These are phyloP conservation scores for Leishmania lainsoni DNA, from an alignment of 208 protist genomes.

Conservation along the genomic window DNA sequence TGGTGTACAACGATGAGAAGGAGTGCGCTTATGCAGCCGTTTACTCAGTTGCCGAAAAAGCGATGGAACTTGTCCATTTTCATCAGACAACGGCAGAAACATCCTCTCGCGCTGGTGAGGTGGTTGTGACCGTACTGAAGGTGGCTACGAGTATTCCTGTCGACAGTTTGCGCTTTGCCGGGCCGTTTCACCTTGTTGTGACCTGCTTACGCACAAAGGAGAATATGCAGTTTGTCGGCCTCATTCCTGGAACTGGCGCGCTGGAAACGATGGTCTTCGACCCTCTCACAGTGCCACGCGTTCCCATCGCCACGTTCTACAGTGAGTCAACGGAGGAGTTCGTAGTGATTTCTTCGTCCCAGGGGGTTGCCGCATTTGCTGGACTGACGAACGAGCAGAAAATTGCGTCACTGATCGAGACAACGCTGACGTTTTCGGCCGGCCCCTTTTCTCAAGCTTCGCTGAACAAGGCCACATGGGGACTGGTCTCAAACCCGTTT, in stretches of 20 bases:
- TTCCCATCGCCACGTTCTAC: constrained; percentile 23
- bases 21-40: constrained; percentile 13
- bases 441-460: constrained; percentile 22
- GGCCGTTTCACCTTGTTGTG: constrained; percentile 35
- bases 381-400: constrained; percentile 6
- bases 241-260: constrained; percentile 19
- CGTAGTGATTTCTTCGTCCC: constrained; percentile 27
- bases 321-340: constrained; percentile 20
- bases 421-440: constrained; percentile 19
- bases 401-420: constrained; percentile 7
- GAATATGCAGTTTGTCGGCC: constrained; percentile 31
- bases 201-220: constrained; percentile 12
- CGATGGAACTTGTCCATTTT: constrained; percentile 23
- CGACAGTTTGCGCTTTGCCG: constrained; percentile 29
- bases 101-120: neutral
- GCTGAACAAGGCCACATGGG: constrained; percentile 9
- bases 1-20: constrained; percentile 12
- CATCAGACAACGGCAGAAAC: neutral
- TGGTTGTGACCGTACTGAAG: neutral
- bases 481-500: constrained; percentile 23
- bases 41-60: constrained; percentile 6
- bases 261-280: constrained; percentile 29
- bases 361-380: constrained; percentile 5
- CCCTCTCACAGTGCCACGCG: constrained; percentile 13
- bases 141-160: constrained; percentile 16